A percentile compares a stretch with the other conserved stretches of the same genome.
Evolutionary conservation across 2,329 filamentous ascomycete species (phyloP).

Genomic region (Scorias spongiosa): DNA sequence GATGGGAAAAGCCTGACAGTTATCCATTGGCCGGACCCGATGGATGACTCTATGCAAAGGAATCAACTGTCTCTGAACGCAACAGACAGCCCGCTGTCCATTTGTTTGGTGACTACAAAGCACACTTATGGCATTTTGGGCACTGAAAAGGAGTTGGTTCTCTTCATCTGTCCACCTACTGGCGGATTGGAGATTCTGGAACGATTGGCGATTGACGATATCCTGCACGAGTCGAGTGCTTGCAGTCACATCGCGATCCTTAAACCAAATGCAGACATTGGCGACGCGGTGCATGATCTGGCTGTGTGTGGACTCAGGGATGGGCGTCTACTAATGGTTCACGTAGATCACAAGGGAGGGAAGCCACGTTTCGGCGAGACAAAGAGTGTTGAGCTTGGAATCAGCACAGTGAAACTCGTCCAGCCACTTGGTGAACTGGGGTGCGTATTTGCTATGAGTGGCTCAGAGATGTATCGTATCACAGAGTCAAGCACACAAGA

Average conservation of each 20-base stretch:
- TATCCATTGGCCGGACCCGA: background rate
- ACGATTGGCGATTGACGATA: background rate
- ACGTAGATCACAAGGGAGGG: conserved; percentile 2
- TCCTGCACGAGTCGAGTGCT: background rate
- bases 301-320: conserved; percentile 16
- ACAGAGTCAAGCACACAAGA: conserved; percentile 6
- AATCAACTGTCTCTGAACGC: background rate
- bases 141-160: background rate
- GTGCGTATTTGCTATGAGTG: conserved; percentile 12
- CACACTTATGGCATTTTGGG: background rate
- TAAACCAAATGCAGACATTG: background rate
- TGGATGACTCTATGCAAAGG: background rate
- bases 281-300: conserved; percentile 1
- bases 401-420: conserved; percentile 14
- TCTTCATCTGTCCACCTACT: background rate
- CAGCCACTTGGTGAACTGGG: conserved; percentile 3
- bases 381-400: conserved; percentile 8
- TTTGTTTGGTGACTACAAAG: background rate
- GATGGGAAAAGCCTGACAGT: conserved; percentile 2
- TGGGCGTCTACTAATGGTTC: conserved; percentile 11
- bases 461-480: conserved; percentile 11
- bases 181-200: background rate
- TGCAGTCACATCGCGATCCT: conserved; percentile 15
- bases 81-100: background rate
- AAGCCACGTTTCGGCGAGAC: conserved; percentile 2